Conservation (phyloP, 2,329 filamentous ascomycete species). For the Tolypocladium ophioglossoides region DNA sequence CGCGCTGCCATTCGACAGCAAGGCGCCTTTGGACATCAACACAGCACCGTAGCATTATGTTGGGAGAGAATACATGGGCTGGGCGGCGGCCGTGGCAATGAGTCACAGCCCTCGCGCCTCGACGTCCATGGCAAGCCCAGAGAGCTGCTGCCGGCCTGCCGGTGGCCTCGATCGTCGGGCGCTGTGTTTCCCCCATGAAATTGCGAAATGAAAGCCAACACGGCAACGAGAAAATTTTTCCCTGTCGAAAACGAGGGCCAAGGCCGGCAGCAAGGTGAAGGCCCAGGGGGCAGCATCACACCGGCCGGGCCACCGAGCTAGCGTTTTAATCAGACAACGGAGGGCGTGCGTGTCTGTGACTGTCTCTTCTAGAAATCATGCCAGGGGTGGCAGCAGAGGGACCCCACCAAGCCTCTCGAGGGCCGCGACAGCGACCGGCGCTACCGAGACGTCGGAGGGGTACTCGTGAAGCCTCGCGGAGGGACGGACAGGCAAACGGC, state of each 20-base stretch:
- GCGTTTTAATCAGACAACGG: constrained; percentile 1
- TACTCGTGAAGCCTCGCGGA: neutral
- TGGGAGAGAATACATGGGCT: constrained; percentile 10
- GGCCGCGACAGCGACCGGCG: neutral
- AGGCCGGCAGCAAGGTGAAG: constrained; percentile 1
- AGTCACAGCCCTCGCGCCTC: constrained; percentile 1
- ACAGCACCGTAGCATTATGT: constrained; percentile 8
- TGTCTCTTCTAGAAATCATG: constrained; percentile 6
- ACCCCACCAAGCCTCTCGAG: neutral
- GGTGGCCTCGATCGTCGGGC: neutral
- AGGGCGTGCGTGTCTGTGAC: neutral
- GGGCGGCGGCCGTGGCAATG: neutral
- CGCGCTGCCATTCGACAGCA: constrained; percentile 9
- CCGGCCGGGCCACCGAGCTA: constrained; percentile 5
- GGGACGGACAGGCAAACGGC: no score
- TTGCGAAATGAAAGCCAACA: constrained; percentile 9
- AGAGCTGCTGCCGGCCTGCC: neutral
- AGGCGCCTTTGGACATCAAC: constrained; percentile 14
- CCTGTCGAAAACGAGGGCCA: constrained; percentile 5
- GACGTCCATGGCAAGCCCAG: neutral
- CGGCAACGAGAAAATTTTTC: constrained; percentile 8
- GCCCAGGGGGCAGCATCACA: neutral
- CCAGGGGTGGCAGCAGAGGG: neutral
- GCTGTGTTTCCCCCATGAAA: neutral
- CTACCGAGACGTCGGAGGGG: neutral